Evolutionary conservation across 805 yeast genomes (phyloP).

Genomic region (Ogataea methanolica): DNA sequence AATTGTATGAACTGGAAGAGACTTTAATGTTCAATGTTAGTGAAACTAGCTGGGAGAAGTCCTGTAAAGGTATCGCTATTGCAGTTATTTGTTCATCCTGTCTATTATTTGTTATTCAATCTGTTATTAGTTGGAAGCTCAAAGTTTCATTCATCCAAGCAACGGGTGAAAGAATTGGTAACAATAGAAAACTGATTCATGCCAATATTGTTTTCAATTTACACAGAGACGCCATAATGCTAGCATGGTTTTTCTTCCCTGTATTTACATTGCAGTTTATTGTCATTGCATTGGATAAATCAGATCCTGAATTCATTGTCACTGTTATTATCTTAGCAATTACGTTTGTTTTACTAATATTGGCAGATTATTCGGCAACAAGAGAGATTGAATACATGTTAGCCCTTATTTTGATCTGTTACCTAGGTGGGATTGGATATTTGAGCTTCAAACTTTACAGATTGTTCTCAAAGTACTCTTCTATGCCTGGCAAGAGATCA

Average conservation of each 20-base stretch:
- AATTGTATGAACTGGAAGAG: conserved; percentile 32
- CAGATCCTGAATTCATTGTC: conserved; percentile 38
- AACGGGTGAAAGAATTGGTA: conserved; percentile 32
- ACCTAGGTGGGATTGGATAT: conserved; percentile 34
- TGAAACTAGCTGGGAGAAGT: conserved; percentile 25
- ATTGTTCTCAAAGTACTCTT: conserved; percentile 28
- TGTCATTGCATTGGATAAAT: conserved; percentile 33
- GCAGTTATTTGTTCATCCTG: conserved; percentile 34
- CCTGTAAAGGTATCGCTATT: conserved; percentile 35
- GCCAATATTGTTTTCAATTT: conserved; percentile 35
- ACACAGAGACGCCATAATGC: conserved; percentile 30
- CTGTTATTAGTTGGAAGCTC: conserved; percentile 14
- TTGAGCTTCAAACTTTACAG: conserved; percentile 37
- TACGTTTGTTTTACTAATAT: conserved; percentile 30
- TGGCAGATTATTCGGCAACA: conserved; percentile 36
- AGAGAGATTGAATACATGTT: conserved; percentile 27
- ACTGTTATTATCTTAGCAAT: conserved; percentile 27
- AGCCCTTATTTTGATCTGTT: conserved; percentile 20
- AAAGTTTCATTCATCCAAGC: conserved; percentile 8
- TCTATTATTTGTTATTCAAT: conserved; percentile 31
- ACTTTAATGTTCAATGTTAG: conserved; percentile 14
- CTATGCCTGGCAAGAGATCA: conserved; percentile 38
- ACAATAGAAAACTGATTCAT: conserved; percentile 27
- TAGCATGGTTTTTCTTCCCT: conserved; percentile 36
- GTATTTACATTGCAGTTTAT: conserved; percentile 43